Conservation (phyloP, 208 protist species). For the Acanthamoeba lenticulata region DNA sequence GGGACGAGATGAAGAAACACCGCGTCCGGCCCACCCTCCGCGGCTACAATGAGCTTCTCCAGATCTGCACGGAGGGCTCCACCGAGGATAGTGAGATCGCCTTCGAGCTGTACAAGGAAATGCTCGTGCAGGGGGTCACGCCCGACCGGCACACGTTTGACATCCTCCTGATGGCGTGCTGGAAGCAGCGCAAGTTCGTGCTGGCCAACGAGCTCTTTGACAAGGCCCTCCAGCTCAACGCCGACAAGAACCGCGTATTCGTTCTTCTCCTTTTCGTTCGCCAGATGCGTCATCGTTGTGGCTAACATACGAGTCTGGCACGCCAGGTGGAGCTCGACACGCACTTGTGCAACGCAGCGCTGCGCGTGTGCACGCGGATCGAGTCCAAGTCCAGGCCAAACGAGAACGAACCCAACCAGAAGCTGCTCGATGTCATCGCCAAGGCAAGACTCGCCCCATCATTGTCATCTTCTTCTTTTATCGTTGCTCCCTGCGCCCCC, state of each 20-base stretch:
- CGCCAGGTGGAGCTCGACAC: slow-evolving; percentile 21
- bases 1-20: slow-evolving; percentile 56
- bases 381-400: neutral
- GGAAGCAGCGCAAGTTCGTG: neutral
- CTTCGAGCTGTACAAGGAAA: slow-evolving; percentile 58
- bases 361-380: slow-evolving; percentile 28
- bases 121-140: slow-evolving; percentile 20
- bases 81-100: neutral
- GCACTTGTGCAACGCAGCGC: slow-evolving; percentile 59
- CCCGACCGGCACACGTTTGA: slow-evolving; percentile 57
- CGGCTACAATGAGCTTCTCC: slow-evolving; percentile 49
- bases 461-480: neutral
- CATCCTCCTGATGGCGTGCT: slow-evolving; percentile 57
- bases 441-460: neutral
- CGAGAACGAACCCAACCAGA: neutral
- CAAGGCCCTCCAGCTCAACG: neutral
- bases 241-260: neutral
- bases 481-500: neutral
- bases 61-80: slow-evolving; percentile 1
- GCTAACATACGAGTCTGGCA: neutral
- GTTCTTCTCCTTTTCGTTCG: neutral
- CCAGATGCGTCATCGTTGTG: neutral
- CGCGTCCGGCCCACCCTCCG: neutral
- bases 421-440: slow-evolving; percentile 4
- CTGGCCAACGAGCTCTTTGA: slow-evolving; percentile 41